phyloP scores from a whole-genome alignment of 2,329 filamentous ascomycete species.

The Dendryphion nanum region DNA sequence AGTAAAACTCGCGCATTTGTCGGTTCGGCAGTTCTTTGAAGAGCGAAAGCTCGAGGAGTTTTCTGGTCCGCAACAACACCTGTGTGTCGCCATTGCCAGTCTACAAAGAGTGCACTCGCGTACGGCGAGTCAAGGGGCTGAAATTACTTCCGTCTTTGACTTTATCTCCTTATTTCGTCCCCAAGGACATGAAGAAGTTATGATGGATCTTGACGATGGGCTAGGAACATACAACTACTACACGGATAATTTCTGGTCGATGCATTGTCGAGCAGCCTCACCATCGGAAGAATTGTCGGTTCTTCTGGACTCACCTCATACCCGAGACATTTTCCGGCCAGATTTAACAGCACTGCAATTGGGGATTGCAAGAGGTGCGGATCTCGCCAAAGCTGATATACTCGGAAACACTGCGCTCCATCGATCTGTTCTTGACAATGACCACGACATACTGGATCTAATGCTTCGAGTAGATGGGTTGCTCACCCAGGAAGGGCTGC shows the following conservation, averaged over 20 bases:
- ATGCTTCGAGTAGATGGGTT: background rate
- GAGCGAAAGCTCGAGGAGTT: background rate
- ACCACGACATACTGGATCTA: background rate
- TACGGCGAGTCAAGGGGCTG: too few species aligned
- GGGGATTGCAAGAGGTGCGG: background rate
- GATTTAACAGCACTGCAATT: background rate
- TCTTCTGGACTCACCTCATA: background rate
- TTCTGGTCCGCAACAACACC: background rate
- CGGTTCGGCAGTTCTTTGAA: conserved; percentile 1
- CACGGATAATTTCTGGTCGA: background rate
- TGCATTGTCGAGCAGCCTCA: background rate
- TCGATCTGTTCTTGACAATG: background rate
- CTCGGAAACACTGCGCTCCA: background rate
- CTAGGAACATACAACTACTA: background rate
- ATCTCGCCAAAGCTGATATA: background rate
- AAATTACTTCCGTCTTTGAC: too few species aligned
- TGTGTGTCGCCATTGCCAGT: background rate
- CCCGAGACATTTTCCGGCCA: background rate
- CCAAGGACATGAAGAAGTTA: too few species aligned
- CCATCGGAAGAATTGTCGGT: background rate
- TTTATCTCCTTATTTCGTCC: too few species aligned
- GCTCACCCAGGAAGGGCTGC: background rate
- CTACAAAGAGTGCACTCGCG: background rate
- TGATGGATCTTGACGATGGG: background rate
- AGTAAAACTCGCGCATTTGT: background rate